Evolutionary conservation across 148 eudicot genomes (phyloP).

Genomic region (Chenopodium quinoa): DNA sequence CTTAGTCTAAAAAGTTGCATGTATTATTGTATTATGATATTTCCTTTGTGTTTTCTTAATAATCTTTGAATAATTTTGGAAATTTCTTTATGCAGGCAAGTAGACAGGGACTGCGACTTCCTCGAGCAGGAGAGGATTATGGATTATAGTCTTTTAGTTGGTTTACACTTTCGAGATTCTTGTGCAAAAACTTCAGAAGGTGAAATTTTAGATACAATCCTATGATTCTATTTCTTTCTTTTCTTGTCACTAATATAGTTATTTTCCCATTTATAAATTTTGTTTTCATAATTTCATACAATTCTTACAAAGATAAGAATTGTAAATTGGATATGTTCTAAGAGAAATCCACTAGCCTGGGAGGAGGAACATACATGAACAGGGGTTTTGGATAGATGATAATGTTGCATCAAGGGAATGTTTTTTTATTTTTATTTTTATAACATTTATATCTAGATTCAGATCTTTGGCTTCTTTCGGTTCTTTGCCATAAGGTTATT

Average conservation of each 20-base stretch:
- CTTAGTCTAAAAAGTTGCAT: not conserved
- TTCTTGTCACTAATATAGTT: too few species aligned
- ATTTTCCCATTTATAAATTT: too few species aligned
- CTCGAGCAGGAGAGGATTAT: conserved; percentile 72
- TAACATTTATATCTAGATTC: too few species aligned
- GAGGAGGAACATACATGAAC: too few species aligned
- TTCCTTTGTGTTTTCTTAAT: conserved; percentile 3
- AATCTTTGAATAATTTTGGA: not conserved
- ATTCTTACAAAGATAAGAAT: too few species aligned
- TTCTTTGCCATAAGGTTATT: not conserved
- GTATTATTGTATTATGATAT: not conserved
- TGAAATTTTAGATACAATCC: not conserved
- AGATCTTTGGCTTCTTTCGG: not conserved
- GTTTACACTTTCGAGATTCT: conserved; percentile 58
- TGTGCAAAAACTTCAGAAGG: conserved; percentile 34
- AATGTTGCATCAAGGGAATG: too few species aligned
- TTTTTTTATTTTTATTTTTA: too few species aligned
- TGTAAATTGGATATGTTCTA: too few species aligned
- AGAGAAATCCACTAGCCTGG: too few species aligned
- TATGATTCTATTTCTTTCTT: not conserved
- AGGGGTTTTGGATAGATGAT: too few species aligned
- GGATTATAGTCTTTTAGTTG: conserved; percentile 75
- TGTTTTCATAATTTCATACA: too few species aligned
- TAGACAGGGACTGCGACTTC: conserved; percentile 70
- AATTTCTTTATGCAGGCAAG: conserved; percentile 54